Evolutionary conservation across 345 rosid species (phyloP).

Genomic region (Salix udensis): DNA sequence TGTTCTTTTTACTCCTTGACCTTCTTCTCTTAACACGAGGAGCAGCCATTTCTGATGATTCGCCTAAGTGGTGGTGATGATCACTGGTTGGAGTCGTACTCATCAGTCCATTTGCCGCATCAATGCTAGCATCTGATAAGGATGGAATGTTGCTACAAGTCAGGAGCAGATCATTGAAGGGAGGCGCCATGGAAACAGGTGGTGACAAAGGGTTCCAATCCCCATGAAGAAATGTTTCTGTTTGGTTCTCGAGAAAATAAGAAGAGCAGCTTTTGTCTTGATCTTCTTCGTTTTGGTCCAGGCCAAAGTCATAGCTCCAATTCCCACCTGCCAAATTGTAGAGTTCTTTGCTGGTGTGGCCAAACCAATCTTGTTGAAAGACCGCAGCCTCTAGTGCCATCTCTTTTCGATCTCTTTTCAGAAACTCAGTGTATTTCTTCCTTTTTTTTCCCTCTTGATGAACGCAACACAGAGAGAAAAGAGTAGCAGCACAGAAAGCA

Average conservation of each 20-base stretch:
- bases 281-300: constrained; percentile 22
- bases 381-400: constrained; percentile 78
- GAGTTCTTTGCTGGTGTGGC: constrained; percentile 41
- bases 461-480: not conserved
- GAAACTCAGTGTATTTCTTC: not conserved
- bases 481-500: not conserved
- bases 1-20: constrained; percentile 57
- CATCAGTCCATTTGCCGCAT: not conserved
- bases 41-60: constrained; percentile 9
- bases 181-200: constrained; percentile 19
- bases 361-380: constrained; percentile 49
- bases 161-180: constrained; percentile 19
- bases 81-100: not conserved
- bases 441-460: constrained; percentile 4
- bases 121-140: constrained; percentile 13
- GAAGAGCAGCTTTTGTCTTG: constrained; percentile 15
- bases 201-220: constrained; percentile 28
- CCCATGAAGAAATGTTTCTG: constrained; percentile 28
- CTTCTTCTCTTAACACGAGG: constrained; percentile 57
- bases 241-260: constrained; percentile 41
- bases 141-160: constrained; percentile 12
- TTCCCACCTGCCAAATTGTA: constrained; percentile 37
- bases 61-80: constrained; percentile 10
- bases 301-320: constrained; percentile 31
- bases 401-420: not conserved